Evolutionary conservation across 495 filamentous ascomycete genomes (phyloP), one percentile per base, ranked within the genome.

Genomic region (Oidiodendron maius): DNA sequence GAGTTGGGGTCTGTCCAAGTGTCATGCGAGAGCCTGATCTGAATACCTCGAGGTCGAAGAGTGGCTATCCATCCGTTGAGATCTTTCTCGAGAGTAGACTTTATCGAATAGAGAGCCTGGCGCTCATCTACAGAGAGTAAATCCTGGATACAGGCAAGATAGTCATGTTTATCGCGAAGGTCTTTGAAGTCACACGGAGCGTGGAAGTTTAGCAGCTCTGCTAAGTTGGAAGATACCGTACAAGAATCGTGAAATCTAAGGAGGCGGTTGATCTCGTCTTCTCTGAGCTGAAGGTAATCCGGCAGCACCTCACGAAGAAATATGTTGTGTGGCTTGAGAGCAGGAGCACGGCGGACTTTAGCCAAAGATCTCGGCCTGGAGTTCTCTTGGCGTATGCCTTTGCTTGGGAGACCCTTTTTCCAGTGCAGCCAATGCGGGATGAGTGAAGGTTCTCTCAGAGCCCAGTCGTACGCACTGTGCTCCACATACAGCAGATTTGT

Each of bases 391-490:
- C n/a, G 48, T 2, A 51, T 2, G 12, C 47, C 47, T 21, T 22
- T 48, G 1, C 15, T 40, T 25, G 52, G 28, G 16, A 59, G 43
- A 1, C 56, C 56, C 24, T n/a, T 30, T 32, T 24, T 59, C 4
- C 45, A 46, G 46, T 59, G 52, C 46, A 53, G 50, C 56, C 56
- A 59, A 15, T 30, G 20, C 8, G 44, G 48, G 44, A 59, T 59
- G 15, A 56, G 15, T 3, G 35, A 48, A 1, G 56, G 56, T 21
- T 52, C 52, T 28, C 30, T 22, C 25, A 52, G 22, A 13, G 56
- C 52, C 46, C 48, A 51, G 3, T 18, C 12, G 37, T 55, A 59
- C 20, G 52, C 52, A 13, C 49, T 30, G 35, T 25, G 40, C 24
- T 59, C 56, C 3, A 48, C 40, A 22, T 12, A 50, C 0, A 43